Evolutionary conservation across 805 yeast species (phyloP), one percentile per base, ranked within the genome.

Genomic region (Nakazawaea pomicola): DNA sequence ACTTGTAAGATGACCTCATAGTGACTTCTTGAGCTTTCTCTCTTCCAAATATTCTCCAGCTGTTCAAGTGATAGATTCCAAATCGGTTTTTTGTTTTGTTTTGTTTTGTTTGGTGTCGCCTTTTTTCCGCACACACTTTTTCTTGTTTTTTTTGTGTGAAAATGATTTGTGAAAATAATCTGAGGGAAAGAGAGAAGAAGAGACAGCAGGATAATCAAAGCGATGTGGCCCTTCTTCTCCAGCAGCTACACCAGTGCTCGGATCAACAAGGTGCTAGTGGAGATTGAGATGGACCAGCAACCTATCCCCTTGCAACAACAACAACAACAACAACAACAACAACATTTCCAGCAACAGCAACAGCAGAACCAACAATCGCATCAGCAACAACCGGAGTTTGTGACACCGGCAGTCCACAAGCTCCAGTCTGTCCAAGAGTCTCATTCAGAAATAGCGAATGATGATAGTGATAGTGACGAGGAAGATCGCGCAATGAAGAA

Each of bases 141-240:
- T 23, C 10, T 23, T 23, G 25, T 23, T 23, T 7, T 23, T 23
- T 23, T 10, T 23, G 7, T 23, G 25, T 23, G n/a, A n/a, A n/a
- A n/a, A n/a, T n/a, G n/a, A n/a, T n/a, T n/a, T n/a, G n/a, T n/a
- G n/a, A n/a, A n/a, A n/a, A n/a, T n/a, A n/a, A n/a, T 7, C 14
- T 14, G 14, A 29, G 14, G 14, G 14, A 29, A 29, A 29, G 14
- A 29, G n/a, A n/a, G n/a, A n/a, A n/a, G n/a, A n/a, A n/a, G n/a
- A n/a, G n/a, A n/a, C n/a, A n/a, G n/a, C n/a, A n/a, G n/a, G 10
- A 23, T 23, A 23, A 23, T 23, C 25, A 23, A 12, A 14, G 14
- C 15, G 38, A 62, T 62, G 40, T 62, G 68, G 68, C 67, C 68
- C 6, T 62, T 62, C 46, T 62, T 62, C 52, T 61, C 62, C 45